phyloP scores from a whole-genome alignment of 169 alveolate species.

The Cryptosporidium ryanae region DNA sequence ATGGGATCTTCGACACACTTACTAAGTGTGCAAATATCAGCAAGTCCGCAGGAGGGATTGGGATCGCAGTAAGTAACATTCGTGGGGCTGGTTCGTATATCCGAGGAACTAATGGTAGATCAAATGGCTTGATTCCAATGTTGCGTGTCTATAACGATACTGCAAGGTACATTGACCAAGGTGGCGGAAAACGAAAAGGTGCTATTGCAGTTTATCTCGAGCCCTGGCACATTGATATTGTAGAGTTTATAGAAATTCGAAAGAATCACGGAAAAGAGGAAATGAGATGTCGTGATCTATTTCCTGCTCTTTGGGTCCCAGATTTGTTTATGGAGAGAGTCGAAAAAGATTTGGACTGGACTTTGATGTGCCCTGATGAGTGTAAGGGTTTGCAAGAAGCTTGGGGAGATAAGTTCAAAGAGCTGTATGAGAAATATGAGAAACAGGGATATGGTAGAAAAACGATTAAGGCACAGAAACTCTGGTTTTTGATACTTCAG shows the following conservation, averaged over 20 bases:
- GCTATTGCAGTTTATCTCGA: conserved; percentile 97
- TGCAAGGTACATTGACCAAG: conserved; percentile 85
- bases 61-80: conserved; percentile 94
- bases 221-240: conserved; percentile 99
- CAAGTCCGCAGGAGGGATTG: conserved; percentile 99
- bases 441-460: conserved; percentile 91
- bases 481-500: conserved; percentile 96
- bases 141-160: conserved; percentile 94
- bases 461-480: conserved; percentile 94
- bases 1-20: conserved; percentile 96
- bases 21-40: conserved; percentile 95
- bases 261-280: conserved; percentile 98
- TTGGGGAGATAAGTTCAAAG: conserved; percentile 96
- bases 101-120: conserved; percentile 97
- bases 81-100: conserved; percentile 96
- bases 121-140: conserved; percentile 99
- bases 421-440: conserved; percentile 88
- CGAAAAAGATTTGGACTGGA: conserved; percentile 93
- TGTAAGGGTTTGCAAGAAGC: conserved; percentile 94
- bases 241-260: conserved; percentile 93
- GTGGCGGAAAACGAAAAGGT: conserved; percentile 96
- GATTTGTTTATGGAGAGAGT: conserved; percentile 99
- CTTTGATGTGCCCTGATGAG: conserved; percentile 98
- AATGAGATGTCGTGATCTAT: conserved; percentile 96
- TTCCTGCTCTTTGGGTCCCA: conserved; percentile 99